Evolutionary conservation across 331 rosid genomes (phyloP).

Genomic region (Erythrophleum ivorense): DNA sequence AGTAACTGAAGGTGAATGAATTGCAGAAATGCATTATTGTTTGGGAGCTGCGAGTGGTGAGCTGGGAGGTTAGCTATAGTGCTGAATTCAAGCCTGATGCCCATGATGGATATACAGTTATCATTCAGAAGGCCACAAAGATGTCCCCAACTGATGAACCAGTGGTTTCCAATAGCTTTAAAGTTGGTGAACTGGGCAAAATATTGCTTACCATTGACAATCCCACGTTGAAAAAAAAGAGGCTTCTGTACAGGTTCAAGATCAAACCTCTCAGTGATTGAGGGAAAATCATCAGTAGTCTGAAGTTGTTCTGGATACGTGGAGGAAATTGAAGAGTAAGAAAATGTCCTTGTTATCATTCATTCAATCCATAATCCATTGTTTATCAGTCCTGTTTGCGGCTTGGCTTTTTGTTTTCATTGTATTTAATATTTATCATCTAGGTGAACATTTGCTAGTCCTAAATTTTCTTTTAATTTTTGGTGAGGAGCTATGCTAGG

Average conservation of each 20-base stretch:
- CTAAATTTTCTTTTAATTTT: conserved; percentile 39
- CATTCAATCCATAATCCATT: conserved; percentile 40
- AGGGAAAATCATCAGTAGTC: conserved; percentile 26
- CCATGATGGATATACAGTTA: conserved; percentile 62
- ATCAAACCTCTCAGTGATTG: conserved; percentile 64
- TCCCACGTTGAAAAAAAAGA: conserved; percentile 80
- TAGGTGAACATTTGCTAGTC: conserved; percentile 31
- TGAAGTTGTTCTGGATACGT: conserved; percentile 14
- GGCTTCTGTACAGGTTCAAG: conserved; percentile 95
- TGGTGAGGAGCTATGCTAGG: conserved; percentile 33
- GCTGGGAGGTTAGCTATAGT: conserved; percentile 93
- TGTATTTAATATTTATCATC: conserved; percentile 33
- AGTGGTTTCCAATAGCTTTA: conserved; percentile 66
- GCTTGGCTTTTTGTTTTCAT: conserved; percentile 45
- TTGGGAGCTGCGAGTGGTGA: conserved; percentile 98
- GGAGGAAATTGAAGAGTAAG: conserved; percentile 39
- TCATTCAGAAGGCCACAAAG: conserved; percentile 79
- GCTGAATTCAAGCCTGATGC: conserved; percentile 87
- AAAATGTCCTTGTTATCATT: conserved; percentile 38
- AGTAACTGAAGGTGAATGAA: conserved; percentile 24
- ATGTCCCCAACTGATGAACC: conserved; percentile 81
- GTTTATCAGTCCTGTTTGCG: conserved; percentile 47
- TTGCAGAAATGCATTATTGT: conserved; percentile 82
- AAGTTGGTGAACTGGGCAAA: conserved; percentile 82
- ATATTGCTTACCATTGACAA: conserved; percentile 81